Base-by-base conservation (phyloP, 139 green algal species). In the Chlorella sp. region DNA sequence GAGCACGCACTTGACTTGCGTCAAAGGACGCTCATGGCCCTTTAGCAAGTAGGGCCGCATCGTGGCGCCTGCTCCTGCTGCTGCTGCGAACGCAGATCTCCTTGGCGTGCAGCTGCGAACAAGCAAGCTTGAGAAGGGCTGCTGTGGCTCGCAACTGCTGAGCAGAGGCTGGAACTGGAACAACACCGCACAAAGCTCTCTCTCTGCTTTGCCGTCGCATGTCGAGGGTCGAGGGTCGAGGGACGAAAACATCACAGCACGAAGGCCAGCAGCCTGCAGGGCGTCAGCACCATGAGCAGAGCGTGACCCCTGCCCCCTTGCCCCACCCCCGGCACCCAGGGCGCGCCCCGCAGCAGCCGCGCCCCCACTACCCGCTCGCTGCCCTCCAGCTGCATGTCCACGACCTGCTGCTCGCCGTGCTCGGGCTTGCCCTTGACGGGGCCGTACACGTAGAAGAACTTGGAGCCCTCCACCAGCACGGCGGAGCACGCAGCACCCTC, bases 21-120 rank as follows among this genome's bases (percentile, higher is more conserved):
- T 97, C 27, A 98, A 79, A 4, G 93, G 93, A 2, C 93, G 77
- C 67, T 93, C 85, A 69, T 98, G 93, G 26, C 92, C 92, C 77
- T 97, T 93, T 0, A 96, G 69, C 62, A 97, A 74, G 69, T 93
- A 90, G 0, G 93, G 93, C 65, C 91, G 79, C 93, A 97, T 97
- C 17, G 42, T 55, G n/a, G n/a, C n/a, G n/a, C n/a, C n/a, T n/a
- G n/a, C n/a, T n/a, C n/a, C n/a, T n/a, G n/a, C n/a, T n/a, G n/a
- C n/a, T n/a, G n/a, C n/a, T n/a, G n/a, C n/a, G n/a, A n/a, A n/a
- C n/a, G n/a, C n/a, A n/a, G n/a, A n/a, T n/a, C n/a, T n/a, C n/a
- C n/a, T n/a, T n/a, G n/a, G n/a, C n/a, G n/a, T n/a, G n/a, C n/a
- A n/a, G n/a, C n/a, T n/a, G n/a, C n/a, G n/a, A n/a, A n/a, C n/a